Evolutionary conservation across 75 land plant species (phyloP).

Genomic region (Pseudotsuga menziesii): DNA sequence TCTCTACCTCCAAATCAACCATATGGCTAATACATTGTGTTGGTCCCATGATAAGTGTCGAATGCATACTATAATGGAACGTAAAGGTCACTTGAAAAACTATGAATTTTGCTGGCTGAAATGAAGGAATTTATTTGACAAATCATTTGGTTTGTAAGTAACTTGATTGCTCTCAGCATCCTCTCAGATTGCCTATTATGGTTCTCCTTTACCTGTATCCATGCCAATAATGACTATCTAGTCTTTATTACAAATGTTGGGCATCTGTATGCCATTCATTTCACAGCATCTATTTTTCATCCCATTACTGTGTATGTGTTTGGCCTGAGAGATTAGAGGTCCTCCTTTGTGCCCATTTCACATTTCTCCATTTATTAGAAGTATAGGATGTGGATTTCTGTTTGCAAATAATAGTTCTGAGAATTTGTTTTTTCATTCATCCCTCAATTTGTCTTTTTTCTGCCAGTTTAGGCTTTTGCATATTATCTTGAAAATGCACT

Average conservation of each 20-base stretch:
- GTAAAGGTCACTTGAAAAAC: background rate
- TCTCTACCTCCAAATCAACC: background rate
- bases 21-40: background rate
- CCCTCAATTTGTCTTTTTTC: background rate
- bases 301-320: background rate
- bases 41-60: background rate
- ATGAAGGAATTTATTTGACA: background rate
- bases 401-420: background rate
- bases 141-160: background rate
- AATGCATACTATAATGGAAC: too few species aligned
- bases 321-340: background rate
- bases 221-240: background rate
- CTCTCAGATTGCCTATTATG: background rate
- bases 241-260: background rate
- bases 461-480: slow-evolving; percentile 2
- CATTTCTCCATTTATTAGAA: background rate
- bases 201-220: background rate
- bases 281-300: background rate
- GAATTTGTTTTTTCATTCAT: background rate
- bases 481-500: background rate
- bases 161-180: background rate
- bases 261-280: background rate
- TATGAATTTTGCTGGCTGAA: background rate
- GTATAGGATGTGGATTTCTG: background rate
- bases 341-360: too few species aligned